phyloP scores from a whole-genome alignment of 2,329 filamentous ascomycete genomes.

The Plenodomus lindquistii region DNA sequence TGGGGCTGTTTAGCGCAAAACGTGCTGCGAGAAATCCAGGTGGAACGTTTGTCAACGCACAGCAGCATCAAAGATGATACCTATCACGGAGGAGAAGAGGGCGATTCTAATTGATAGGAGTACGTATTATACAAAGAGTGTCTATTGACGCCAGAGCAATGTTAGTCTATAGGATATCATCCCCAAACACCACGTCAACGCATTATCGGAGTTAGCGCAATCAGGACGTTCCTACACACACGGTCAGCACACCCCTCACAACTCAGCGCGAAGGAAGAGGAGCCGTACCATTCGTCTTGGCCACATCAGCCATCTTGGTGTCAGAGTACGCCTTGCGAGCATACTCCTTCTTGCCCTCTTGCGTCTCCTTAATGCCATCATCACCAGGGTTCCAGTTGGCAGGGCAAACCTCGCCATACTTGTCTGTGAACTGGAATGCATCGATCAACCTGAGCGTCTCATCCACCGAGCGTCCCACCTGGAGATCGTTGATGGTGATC shows the following conservation, averaged over 20 bases:
- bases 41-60: too few species aligned
- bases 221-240: slow-evolving; percentile 7
- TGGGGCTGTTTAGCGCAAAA: too few species aligned
- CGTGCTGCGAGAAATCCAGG: too few species aligned
- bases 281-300: slow-evolving; percentile 35
- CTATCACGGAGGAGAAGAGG: neutral
- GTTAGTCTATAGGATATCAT: slow-evolving; percentile 5
- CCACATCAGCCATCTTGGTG: slow-evolving; percentile 38
- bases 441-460: slow-evolving; percentile 63
- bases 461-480: slow-evolving; percentile 66
- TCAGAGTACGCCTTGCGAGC: slow-evolving; percentile 41
- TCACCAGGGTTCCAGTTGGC: slow-evolving; percentile 49
- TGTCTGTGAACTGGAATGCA: slow-evolving; percentile 53
- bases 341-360: slow-evolving; percentile 46
- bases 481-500: slow-evolving; percentile 68
- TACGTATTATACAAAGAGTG: neutral
- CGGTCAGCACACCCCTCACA: slow-evolving; percentile 5
- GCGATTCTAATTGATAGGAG: neutral
- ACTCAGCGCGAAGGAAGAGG: neutral
- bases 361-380: slow-evolving; percentile 47
- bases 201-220: neutral
- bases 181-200: neutral
- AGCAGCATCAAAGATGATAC: too few species aligned
- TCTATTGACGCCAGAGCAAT: slow-evolving; percentile 8
- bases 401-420: slow-evolving; percentile 50